These are phyloP conservation scores for Coemansia sp. DNA, from an alignment of 192 early-diverging fungal species.

Conservation along the genomic window DNA sequence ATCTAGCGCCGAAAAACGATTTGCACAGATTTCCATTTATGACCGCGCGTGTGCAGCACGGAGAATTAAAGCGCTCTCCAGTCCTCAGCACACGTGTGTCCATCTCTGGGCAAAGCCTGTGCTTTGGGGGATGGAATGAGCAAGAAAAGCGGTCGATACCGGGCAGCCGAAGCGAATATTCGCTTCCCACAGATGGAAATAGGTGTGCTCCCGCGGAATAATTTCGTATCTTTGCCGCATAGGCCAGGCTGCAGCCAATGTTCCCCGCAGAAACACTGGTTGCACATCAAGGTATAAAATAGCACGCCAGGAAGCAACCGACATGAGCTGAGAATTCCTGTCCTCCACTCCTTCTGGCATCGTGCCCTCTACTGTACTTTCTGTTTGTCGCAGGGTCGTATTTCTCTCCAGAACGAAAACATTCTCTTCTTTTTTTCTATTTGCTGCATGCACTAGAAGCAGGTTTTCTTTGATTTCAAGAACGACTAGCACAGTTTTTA, in stretches of 20 bases:
- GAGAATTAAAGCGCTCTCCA: not conserved
- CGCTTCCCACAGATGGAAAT: not conserved
- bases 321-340: not conserved
- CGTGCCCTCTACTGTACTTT: not conserved
- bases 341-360: not conserved
- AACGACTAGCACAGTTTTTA: not conserved
- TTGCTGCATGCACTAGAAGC: not conserved
- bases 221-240: not conserved
- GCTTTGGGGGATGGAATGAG: not conserved
- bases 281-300: not conserved
- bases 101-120: not conserved
- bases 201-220: not conserved
- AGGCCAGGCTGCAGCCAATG: no score
- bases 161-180: not conserved
- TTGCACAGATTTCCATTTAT: not conserved
- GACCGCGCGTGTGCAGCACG: not conserved
- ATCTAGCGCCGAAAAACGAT: not conserved
- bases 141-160: not conserved
- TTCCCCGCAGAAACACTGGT: not conserved
- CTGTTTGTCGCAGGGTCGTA: not conserved
- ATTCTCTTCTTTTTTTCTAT: conserved; percentile 1
- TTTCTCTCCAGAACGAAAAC: not conserved
- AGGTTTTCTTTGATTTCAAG: not conserved
- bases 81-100: not conserved
- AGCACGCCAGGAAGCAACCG: not conserved